Evolutionary conservation across 2,329 filamentous ascomycete genomes (phyloP).

Genomic region (Xylariaceae sp.): DNA sequence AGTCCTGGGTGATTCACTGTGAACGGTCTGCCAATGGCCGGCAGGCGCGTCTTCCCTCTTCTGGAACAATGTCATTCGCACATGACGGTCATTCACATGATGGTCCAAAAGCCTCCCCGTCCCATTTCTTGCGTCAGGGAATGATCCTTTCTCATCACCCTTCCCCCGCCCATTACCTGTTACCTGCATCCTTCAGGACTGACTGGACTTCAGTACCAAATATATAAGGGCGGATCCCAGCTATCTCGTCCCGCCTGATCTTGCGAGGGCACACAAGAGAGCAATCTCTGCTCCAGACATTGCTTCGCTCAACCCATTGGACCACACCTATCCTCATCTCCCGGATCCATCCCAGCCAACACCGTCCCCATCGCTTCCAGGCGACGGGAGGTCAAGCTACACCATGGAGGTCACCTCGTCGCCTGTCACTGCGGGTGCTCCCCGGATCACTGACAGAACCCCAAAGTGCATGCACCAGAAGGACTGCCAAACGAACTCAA

Average conservation of each 20-base stretch:
- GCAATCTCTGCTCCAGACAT: constrained; percentile 43
- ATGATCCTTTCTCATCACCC: too few species aligned
- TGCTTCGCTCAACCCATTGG: constrained; percentile 19
- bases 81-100: too few species aligned
- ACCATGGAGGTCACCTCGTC: constrained; percentile 15
- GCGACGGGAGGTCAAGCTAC: constrained; percentile 11
- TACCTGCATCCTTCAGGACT: too few species aligned
- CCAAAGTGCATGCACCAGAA: constrained; percentile 46
- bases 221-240: too few species aligned
- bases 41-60: too few species aligned
- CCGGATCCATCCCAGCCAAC: constrained; percentile 20
- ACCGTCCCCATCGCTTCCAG: constrained; percentile 17
- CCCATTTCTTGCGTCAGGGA: too few species aligned
- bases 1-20: too few species aligned
- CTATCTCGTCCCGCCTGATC: constrained; percentile 13
- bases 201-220: too few species aligned
- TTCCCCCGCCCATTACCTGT: too few species aligned
- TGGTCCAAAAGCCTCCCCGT: too few species aligned
- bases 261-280: constrained; percentile 35
- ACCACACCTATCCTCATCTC: constrained; percentile 15
- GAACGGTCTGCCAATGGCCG: too few species aligned
- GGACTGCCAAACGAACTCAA: constrained; percentile 52
- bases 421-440: constrained; percentile 8
- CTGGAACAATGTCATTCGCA: too few species aligned
- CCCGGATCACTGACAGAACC: constrained; percentile 14